Conservation (phyloP, 371 early-diverging fungal species). For the Phascolomyces articulosus region DNA sequence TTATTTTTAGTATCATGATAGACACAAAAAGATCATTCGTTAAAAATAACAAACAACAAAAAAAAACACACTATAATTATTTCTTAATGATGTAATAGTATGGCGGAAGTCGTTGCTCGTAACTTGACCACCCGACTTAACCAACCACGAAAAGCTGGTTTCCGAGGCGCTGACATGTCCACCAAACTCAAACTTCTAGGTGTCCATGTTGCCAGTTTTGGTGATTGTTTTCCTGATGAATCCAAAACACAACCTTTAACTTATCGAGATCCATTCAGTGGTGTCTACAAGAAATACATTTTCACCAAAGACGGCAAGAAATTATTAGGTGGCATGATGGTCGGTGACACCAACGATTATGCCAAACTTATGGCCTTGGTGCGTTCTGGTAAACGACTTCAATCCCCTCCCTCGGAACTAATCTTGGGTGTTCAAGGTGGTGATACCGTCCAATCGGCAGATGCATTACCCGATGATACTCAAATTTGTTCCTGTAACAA, state of each 20-base stretch:
- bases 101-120: conserved; percentile 68
- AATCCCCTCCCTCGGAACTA: conserved; percentile 58
- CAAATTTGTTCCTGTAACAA: conserved; percentile 77
- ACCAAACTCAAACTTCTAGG: conserved; percentile 73
- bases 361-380: conserved; percentile 56
- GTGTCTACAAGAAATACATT: conserved; percentile 64
- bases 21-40: neutral
- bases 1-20: neutral
- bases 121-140: conserved; percentile 41
- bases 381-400: conserved; percentile 51
- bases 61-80: neutral
- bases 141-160: conserved; percentile 27
- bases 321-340: conserved; percentile 71
- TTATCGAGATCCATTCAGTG: conserved; percentile 63
- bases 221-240: conserved; percentile 61
- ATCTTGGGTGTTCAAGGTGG: conserved; percentile 51
- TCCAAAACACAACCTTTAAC: conserved; percentile 40
- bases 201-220: conserved; percentile 73
- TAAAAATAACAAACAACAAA: neutral
- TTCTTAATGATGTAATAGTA: no score
- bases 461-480: conserved; percentile 65
- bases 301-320: conserved; percentile 67
- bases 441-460: conserved; percentile 37
- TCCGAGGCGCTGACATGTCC: conserved; percentile 68
- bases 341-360: conserved; percentile 71